Conservation (phyloP, 1,139 yeast genomes). For the Candida buenavistaensis region DNA sequence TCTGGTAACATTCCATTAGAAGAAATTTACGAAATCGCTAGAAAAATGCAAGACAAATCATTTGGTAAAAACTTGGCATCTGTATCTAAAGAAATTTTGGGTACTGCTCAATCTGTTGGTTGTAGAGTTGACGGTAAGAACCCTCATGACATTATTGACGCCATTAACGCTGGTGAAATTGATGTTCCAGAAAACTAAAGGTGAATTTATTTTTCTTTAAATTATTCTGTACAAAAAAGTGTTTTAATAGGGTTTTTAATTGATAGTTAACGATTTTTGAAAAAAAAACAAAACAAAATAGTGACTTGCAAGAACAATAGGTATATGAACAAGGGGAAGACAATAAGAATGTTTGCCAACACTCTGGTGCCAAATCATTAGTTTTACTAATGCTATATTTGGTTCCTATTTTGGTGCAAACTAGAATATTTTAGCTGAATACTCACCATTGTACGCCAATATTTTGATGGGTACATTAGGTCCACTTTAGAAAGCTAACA, state of each 20-base stretch:
- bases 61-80: slow-evolving; percentile 98
- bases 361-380: slow-evolving; percentile 82
- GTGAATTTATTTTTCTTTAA: slow-evolving; percentile 2
- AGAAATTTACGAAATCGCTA: slow-evolving; percentile 96
- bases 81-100: slow-evolving; percentile 97
- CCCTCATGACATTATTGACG: slow-evolving; percentile 98
- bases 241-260: slow-evolving; percentile 21
- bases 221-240: slow-evolving; percentile 12
- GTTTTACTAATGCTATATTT: slow-evolving; percentile 46
- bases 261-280: slow-evolving; percentile 16
- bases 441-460: slow-evolving; percentile 64
- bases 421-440: slow-evolving; percentile 71
- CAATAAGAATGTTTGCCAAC: slow-evolving; percentile 69
- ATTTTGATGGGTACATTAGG: slow-evolving; percentile 47
- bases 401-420: slow-evolving; percentile 97
- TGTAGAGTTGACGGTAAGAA: slow-evolving; percentile 99
- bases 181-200: slow-evolving; percentile 86
- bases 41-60: slow-evolving; percentile 96
- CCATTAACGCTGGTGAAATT: slow-evolving; percentile 96
- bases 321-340: background rate
- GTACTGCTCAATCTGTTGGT: slow-evolving; percentile 99
- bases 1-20: slow-evolving; percentile 98
- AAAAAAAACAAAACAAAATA: background rate
- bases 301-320: background rate
- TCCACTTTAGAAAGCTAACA: slow-evolving; percentile 81